Conservation (phyloP, 2,329 filamentous ascomycete species). For the Tolypocladium album region DNA sequence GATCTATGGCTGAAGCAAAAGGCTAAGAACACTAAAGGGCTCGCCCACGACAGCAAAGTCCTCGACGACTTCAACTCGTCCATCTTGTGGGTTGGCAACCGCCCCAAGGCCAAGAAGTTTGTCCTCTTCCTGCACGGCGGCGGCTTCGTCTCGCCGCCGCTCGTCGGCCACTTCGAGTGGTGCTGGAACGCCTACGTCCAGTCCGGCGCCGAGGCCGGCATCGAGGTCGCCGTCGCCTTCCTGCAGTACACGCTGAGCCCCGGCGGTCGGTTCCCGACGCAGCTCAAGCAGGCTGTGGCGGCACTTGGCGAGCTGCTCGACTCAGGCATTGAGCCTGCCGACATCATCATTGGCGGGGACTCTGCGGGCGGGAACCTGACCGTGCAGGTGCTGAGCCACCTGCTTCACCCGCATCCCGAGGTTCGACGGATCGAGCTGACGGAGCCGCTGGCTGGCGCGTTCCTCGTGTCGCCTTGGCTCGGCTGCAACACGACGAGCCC, state of each 20-base stretch:
- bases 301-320: constrained; percentile 19
- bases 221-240: constrained; percentile 18
- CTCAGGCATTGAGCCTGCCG: constrained; percentile 14
- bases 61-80: constrained; percentile 8
- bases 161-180: constrained; percentile 13
- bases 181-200: constrained; percentile 15
- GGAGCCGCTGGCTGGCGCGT: constrained; percentile 16
- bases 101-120: constrained; percentile 13
- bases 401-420: constrained; percentile 18
- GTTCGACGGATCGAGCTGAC: constrained; percentile 10
- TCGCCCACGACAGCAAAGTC: constrained; percentile 9
- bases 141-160: constrained; percentile 12
- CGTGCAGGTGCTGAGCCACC: constrained; percentile 19
- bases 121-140: constrained; percentile 20
- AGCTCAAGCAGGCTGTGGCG: constrained; percentile 19
- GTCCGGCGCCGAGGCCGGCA: constrained; percentile 7
- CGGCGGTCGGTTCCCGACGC: constrained; percentile 16
- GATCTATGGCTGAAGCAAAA: constrained; percentile 12
- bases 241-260: constrained; percentile 24
- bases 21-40: constrained; percentile 1
- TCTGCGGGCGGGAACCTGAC: constrained; percentile 25
- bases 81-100: constrained; percentile 17
- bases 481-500: constrained; percentile 7
- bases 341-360: constrained; percentile 25
- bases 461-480: constrained; percentile 22